Evolutionary conservation across 2,329 filamentous ascomycete genomes (phyloP).

Genomic region (Verticillium klebahnii): DNA sequence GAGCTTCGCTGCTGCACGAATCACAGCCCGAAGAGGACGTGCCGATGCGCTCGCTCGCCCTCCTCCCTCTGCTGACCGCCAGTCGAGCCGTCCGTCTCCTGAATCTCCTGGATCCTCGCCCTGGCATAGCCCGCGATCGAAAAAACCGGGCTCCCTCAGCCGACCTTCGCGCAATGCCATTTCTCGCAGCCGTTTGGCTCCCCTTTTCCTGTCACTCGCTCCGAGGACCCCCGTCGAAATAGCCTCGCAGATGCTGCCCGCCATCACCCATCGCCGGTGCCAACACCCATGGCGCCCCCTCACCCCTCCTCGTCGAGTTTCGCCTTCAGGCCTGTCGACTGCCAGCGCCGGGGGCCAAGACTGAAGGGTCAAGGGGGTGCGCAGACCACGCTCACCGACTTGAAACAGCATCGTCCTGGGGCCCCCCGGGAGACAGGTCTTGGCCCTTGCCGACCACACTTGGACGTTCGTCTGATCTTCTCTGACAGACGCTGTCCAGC

Average conservation of each 20-base stretch:
- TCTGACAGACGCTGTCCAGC: slow-evolving; percentile 10
- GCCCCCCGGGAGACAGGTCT: not conserved
- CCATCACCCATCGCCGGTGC: not conserved
- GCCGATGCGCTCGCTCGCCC: slow-evolving; percentile 1
- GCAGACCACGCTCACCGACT: slow-evolving; percentile 3
- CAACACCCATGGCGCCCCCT: not conserved
- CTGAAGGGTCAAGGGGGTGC: slow-evolving; percentile 2
- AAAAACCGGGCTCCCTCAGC: not conserved
- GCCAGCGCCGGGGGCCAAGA: slow-evolving; percentile 7
- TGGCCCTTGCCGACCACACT: slow-evolving; percentile 4
- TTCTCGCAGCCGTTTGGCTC: slow-evolving; percentile 1
- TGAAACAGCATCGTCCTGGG: slow-evolving; percentile 1
- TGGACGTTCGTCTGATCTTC: slow-evolving; percentile 13
- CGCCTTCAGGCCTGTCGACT: slow-evolving; percentile 9
- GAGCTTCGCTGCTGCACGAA: slow-evolving; percentile 9
- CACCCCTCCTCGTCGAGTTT: slow-evolving; percentile 1
- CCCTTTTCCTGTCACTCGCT: slow-evolving; percentile 3
- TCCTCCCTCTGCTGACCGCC: slow-evolving; percentile 4
- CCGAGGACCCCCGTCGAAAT: slow-evolving; percentile 2
- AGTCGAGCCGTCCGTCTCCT: not conserved
- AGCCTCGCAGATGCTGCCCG: not conserved
- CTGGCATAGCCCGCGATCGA: not conserved
- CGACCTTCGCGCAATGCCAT: not conserved
- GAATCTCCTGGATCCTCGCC: not conserved
- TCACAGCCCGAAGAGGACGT: slow-evolving; percentile 8